phyloP scores from a whole-genome alignment of 352 stramenopile species.

The Phytopythium cucurbitacearum region DNA sequence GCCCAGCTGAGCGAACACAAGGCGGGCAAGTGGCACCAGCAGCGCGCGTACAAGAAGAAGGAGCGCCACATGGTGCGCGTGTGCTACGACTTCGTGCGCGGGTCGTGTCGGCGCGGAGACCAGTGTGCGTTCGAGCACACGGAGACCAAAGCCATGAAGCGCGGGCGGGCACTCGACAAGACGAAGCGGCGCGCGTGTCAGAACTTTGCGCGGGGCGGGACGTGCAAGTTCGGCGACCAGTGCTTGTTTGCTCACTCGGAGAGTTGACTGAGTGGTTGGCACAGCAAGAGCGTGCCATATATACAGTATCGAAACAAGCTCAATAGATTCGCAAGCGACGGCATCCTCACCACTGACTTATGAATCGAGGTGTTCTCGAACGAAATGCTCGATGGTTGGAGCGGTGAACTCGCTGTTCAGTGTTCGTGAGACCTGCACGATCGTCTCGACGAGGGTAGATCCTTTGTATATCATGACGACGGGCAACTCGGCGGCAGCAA shows the following conservation, averaged over 20 bases:
- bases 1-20: slow-evolving; percentile 74
- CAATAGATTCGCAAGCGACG: not conserved
- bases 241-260: slow-evolving; percentile 64
- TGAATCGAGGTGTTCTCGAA: slow-evolving; percentile 27
- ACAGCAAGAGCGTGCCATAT: slow-evolving; percentile 5
- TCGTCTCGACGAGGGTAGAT: slow-evolving; percentile 42
- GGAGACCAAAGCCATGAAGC: slow-evolving; percentile 62
- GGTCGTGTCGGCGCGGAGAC: slow-evolving; percentile 62
- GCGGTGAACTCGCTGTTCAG: slow-evolving; percentile 66
- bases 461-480: slow-evolving; percentile 65
- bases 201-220: slow-evolving; percentile 33
- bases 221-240: slow-evolving; percentile 68
- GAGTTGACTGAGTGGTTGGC: not conserved
- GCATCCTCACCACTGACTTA: slow-evolving; percentile 8
- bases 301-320: no score
- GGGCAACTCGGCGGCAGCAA: slow-evolving; percentile 60
- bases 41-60: slow-evolving; percentile 64
- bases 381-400: slow-evolving; percentile 33
- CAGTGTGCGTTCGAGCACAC: slow-evolving; percentile 70
- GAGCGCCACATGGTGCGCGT: slow-evolving; percentile 60
- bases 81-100: slow-evolving; percentile 83
- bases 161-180: slow-evolving; percentile 40
- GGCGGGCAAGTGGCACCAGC: slow-evolving; percentile 79
- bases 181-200: slow-evolving; percentile 53
- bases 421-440: slow-evolving; percentile 50